Base-by-base conservation (phyloP, 169 alveolate species). In the Plasmodium cynomolgi region DNA sequence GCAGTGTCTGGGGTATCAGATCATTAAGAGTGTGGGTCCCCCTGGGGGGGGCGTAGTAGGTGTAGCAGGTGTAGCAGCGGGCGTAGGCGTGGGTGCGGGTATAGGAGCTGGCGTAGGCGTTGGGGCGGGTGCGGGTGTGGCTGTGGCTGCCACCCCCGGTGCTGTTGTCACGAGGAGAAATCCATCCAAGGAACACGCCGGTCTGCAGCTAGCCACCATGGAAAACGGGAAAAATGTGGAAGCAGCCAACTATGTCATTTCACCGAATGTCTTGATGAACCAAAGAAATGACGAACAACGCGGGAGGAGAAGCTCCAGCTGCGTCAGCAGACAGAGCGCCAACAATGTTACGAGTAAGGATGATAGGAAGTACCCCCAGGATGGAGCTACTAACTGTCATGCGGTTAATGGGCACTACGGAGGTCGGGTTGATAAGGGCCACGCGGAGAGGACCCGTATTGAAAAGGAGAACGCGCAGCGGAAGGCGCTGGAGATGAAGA, bases 1-100 rank as follows among this genome's bases (percentile, higher is more conserved):
- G 15, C 97, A 96, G 41, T 95, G 97, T 50, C 93, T 96, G 29
- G 97, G 97, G 13, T 84, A 91, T 50, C 84, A 88, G 23, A 86
- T 96, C 9, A 94, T 96, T 88, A 95, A 95, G 81, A 95, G 93
- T 50, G 96, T 96, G 1, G 86, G 95, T 4, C 72, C 81, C 3
- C 31, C 86, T 58, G 91, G 31, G 68, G 77, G 77, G 0, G 44
- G 5, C n/a, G n/a, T n/a, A n/a, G n/a, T n/a, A n/a, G n/a, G n/a
- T n/a, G n/a, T n/a, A n/a, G n/a, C n/a, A n/a, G n/a, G n/a, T n/a
- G n/a, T n/a, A n/a, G 11, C 11, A 44, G 11, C 58, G 5, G 58
- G 58, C 11, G 58, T 7, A 7, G 58, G 17, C 11, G 58, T 44
- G 58, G 17, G 17, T 44, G 11, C 58, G 17, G 58, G 11, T 44